A percentile compares a stretch with the other conserved stretches of the same genome.
These are phyloP conservation scores for Xylaria flabelliformis DNA, from an alignment of 495 filamentous ascomycete species.

Conservation along the genomic window DNA sequence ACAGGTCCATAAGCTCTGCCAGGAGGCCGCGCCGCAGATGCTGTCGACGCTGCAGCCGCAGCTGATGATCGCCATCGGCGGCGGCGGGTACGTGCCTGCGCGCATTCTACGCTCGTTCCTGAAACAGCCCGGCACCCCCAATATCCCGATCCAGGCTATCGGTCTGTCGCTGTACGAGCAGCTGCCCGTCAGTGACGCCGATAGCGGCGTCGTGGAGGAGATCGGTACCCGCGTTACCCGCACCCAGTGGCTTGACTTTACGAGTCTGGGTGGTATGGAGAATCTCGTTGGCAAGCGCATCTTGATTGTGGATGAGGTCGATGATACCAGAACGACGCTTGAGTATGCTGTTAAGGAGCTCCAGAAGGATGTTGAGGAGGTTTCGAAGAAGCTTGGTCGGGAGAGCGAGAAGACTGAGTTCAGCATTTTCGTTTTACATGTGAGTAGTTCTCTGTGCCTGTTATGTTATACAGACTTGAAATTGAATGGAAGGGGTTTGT, in stretches of 20 bases:
- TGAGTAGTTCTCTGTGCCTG: constrained; percentile 54
- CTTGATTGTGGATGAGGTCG: constrained; percentile 98
- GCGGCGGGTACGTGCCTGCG: constrained; percentile 95
- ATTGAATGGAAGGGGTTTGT: background rate
- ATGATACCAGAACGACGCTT: constrained; percentile 95
- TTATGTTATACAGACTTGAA: background rate
- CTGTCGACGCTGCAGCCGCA: constrained; percentile 85
- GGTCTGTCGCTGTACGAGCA: constrained; percentile 96
- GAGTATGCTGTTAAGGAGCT: constrained; percentile 97
- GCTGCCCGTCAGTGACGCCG: constrained; percentile 56
- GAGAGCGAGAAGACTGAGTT: constrained; percentile 80
- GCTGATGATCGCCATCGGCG: constrained; percentile 98
- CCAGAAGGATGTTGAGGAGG: constrained; percentile 91
- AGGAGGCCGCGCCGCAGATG: constrained; percentile 78
- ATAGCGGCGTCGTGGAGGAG: constrained; percentile 62
- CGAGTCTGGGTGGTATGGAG: constrained; percentile 81
- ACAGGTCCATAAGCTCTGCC: constrained; percentile 97
- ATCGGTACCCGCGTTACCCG: constrained; percentile 93
- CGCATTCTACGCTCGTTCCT: constrained; percentile 98
- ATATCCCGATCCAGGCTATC: constrained; percentile 99
- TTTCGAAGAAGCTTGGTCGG: constrained; percentile 71
- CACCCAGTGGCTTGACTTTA: constrained; percentile 97
- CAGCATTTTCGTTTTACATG: constrained; percentile 93
- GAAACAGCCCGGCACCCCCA: constrained; percentile 82
- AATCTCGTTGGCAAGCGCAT: constrained; percentile 97